These are phyloP conservation scores for Cutaneotrichosporon sp. DNA, from an alignment of 1,284 basidiomycete species.

Conservation along the genomic window DNA sequence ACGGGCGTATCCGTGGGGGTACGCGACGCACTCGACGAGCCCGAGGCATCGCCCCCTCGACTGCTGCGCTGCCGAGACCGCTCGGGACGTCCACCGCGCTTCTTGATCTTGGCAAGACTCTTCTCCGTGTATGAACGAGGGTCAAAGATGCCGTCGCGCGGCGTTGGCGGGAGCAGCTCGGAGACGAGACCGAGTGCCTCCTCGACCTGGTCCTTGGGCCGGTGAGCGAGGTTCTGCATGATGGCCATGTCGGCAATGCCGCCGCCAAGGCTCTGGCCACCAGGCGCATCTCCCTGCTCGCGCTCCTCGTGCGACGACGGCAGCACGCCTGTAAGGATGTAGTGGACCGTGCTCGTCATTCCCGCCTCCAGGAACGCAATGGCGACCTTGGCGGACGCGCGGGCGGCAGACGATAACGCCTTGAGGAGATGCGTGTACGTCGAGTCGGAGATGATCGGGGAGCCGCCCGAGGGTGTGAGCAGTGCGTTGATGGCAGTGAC, in stretches of 20 bases:
- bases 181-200: constrained; percentile 80
- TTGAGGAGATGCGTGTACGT: constrained; percentile 86
- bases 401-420: constrained; percentile 75
- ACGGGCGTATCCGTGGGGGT: constrained; percentile 18
- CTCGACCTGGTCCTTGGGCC: constrained; percentile 93
- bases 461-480: constrained; percentile 78
- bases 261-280: constrained; percentile 66
- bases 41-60: not conserved
- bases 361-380: constrained; percentile 79
- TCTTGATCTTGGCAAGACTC: constrained; percentile 53
- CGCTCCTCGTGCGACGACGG: constrained; percentile 59
- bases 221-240: constrained; percentile 91
- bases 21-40: constrained; percentile 19
- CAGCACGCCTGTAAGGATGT: constrained; percentile 84
- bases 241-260: constrained; percentile 92
- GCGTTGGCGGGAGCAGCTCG: constrained; percentile 83
- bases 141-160: constrained; percentile 88
- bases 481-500: constrained; percentile 77
- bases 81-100: constrained; percentile 23
- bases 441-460: constrained; percentile 70
- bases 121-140: constrained; percentile 84
- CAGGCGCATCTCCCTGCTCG: constrained; percentile 60
- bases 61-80: constrained; percentile 8
- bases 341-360: constrained; percentile 82
- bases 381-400: constrained; percentile 79